Conservation (phyloP, 2,329 filamentous ascomycete genomes). For the Emydomyces testavorans region DNA sequence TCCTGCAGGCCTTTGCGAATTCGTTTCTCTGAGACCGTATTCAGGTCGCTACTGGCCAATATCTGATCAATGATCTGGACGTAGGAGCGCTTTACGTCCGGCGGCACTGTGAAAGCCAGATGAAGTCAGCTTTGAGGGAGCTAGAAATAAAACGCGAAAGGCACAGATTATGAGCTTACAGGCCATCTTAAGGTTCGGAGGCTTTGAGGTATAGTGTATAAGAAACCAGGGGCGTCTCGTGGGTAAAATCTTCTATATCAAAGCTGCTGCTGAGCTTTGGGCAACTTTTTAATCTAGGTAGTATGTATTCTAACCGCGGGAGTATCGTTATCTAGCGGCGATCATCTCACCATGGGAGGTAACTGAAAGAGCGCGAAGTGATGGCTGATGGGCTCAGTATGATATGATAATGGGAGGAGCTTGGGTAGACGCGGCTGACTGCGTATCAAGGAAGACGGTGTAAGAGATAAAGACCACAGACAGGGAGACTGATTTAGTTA, state of each 20-base stretch:
- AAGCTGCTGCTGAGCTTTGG: neutral
- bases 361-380: neutral
- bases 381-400: neutral
- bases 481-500: too few relatives aligned
- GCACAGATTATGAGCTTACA: constrained; percentile 15
- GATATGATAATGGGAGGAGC: neutral
- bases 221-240: neutral
- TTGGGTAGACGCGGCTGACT: constrained; percentile 6
- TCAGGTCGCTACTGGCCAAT: constrained; percentile 48
- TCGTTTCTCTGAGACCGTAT: constrained; percentile 53
- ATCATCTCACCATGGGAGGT: neutral
- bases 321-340: neutral
- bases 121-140: neutral
- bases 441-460: neutral
- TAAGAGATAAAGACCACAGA: constrained; percentile 1
- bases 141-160: too few relatives aligned
- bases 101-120: constrained; percentile 33
- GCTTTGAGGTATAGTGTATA: neutral
- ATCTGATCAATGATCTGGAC: constrained; percentile 52
- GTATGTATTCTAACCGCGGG: neutral
- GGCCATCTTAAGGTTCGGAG: constrained; percentile 10
- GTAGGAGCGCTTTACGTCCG: constrained; percentile 41
- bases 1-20: constrained; percentile 54
- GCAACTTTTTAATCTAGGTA: neutral
- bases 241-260: neutral